A percentile compares a stretch with the other conserved stretches of the same genome.
Evolutionary conservation across 805 yeast genomes (phyloP).

Genomic region (Metschnikowia henanensis): DNA sequence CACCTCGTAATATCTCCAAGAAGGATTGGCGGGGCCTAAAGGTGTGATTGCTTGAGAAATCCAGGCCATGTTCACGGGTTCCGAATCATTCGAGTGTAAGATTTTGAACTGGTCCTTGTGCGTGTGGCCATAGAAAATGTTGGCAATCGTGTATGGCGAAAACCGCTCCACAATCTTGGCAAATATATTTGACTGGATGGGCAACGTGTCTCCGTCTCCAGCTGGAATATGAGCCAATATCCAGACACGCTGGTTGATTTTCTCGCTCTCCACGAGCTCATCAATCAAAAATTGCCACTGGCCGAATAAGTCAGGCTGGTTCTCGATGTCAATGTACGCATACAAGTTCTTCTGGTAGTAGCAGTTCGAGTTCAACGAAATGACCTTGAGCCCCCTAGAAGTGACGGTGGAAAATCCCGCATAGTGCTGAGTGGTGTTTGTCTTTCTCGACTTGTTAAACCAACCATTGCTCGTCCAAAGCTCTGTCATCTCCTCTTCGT

Average conservation of each 20-base stretch:
- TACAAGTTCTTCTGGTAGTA: conserved; percentile 62
- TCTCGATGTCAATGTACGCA: conserved; percentile 51
- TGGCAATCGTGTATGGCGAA: conserved; percentile 68
- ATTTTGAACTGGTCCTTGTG: conserved; percentile 68
- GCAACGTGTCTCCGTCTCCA: conserved; percentile 54
- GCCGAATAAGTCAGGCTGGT: conserved; percentile 62
- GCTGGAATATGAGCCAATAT: conserved; percentile 68
- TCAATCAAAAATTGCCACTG: conserved; percentile 58
- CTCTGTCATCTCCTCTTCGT: conserved; percentile 37
- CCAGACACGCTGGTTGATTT: conserved; percentile 66
- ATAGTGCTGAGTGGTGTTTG: conserved; percentile 46
- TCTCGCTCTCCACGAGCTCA: conserved; percentile 62
- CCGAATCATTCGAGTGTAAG: conserved; percentile 42
- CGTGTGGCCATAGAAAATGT: conserved; percentile 69
- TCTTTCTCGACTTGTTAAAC: conserved; percentile 27
- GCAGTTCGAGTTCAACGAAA: conserved; percentile 57
- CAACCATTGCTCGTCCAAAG: conserved; percentile 39
- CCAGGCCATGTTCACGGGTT: conserved; percentile 58
- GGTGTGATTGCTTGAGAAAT: conserved; percentile 69
- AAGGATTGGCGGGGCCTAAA: conserved; percentile 57
- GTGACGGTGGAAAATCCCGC: conserved; percentile 62
- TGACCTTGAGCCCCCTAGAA: conserved; percentile 42
- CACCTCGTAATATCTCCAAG: conserved; percentile 72
- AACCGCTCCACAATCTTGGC: conserved; percentile 62
- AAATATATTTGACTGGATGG: conserved; percentile 57